A percentile compares a stretch with the other conserved stretches of the same genome.
Conservation (phyloP, 2,329 filamentous ascomycete species). For the Blastomyces silverae region DNA sequence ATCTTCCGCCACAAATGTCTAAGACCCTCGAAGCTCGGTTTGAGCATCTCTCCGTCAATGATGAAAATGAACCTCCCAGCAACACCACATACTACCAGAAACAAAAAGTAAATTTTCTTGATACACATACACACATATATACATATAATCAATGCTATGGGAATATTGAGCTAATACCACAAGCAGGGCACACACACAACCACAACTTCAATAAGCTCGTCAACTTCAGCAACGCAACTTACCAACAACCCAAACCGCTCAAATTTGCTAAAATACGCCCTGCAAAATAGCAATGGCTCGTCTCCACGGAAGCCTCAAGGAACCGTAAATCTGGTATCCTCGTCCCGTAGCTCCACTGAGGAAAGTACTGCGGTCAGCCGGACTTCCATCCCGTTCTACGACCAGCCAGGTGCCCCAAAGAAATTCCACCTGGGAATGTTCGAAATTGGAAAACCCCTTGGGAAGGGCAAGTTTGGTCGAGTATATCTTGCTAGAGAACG, state of each 20-base stretch:
- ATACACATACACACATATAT: not conserved
- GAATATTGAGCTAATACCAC: not conserved
- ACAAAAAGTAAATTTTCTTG: constrained; percentile 58
- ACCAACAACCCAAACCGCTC: constrained; percentile 55
- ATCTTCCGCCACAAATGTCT: constrained; percentile 41
- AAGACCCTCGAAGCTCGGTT: constrained; percentile 78
- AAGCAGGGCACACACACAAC: constrained; percentile 43
- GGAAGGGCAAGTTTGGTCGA: constrained; percentile 80
- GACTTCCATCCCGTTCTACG: constrained; percentile 43
- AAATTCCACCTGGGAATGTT: constrained; percentile 89
- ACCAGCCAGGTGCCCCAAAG: constrained; percentile 49
- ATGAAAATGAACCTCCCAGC: constrained; percentile 66
- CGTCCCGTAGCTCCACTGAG: constrained; percentile 45
- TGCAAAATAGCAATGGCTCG: constrained; percentile 69
- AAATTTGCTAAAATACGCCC: constrained; percentile 77
- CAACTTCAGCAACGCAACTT: constrained; percentile 31
- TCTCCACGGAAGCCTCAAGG: constrained; percentile 52
- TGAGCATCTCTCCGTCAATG: constrained; percentile 80
- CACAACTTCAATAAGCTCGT: constrained; percentile 28
- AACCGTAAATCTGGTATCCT: constrained; percentile 24
- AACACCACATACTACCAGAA: constrained; percentile 58
- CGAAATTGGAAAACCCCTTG: constrained; percentile 78
- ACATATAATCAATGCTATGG: not conserved
- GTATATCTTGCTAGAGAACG: constrained; percentile 80
- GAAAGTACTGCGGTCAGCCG: constrained; percentile 33